Evolutionary conservation across 2,329 filamentous ascomycete species (phyloP).

Genomic region (Ophiostoma pallidulum): DNA sequence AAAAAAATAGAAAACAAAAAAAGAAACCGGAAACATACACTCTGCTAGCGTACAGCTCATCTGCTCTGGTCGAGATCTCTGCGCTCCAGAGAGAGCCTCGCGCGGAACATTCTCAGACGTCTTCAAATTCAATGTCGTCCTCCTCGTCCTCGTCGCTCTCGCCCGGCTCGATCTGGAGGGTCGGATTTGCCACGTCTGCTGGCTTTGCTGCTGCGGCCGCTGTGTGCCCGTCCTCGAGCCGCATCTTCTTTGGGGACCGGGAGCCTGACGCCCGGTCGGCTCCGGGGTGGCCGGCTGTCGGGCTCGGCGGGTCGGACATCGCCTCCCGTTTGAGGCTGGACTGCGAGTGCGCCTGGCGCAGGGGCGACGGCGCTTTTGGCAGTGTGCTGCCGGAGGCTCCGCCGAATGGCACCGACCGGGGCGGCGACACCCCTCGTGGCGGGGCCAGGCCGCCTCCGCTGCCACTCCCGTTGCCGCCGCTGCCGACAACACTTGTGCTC

Average conservation of each 20-base stretch:
- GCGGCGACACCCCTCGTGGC: constrained; percentile 9
- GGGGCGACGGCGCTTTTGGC: constrained; percentile 20
- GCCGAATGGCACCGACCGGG: neutral
- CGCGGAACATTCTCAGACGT: constrained; percentile 31
- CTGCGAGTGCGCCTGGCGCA: constrained; percentile 21
- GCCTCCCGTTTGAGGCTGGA: constrained; percentile 27
- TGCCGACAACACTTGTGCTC: constrained; percentile 11
- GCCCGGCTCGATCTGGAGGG: constrained; percentile 27
- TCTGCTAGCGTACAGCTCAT: too few species aligned
- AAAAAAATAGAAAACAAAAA: neutral
- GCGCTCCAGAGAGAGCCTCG: too few species aligned
- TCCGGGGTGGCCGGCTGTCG: constrained; percentile 6
- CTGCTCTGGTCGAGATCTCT: too few species aligned
- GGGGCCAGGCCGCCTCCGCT: constrained; percentile 15
- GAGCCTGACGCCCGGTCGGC: constrained; percentile 27
- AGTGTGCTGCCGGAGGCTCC: constrained; percentile 5
- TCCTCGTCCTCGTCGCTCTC: constrained; percentile 42
- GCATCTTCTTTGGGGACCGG: constrained; percentile 49
- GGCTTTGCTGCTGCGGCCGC: constrained; percentile 11
- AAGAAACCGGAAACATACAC: neutral
- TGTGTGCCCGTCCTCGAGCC: constrained; percentile 39
- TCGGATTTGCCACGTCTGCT: constrained; percentile 16
- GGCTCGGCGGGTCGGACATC: constrained; percentile 19
- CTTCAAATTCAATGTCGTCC: constrained; percentile 50
- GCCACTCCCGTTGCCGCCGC: too few species aligned